Evolutionary conservation across 805 yeast genomes (phyloP).

Genomic region (Komagataella pastoris): DNA sequence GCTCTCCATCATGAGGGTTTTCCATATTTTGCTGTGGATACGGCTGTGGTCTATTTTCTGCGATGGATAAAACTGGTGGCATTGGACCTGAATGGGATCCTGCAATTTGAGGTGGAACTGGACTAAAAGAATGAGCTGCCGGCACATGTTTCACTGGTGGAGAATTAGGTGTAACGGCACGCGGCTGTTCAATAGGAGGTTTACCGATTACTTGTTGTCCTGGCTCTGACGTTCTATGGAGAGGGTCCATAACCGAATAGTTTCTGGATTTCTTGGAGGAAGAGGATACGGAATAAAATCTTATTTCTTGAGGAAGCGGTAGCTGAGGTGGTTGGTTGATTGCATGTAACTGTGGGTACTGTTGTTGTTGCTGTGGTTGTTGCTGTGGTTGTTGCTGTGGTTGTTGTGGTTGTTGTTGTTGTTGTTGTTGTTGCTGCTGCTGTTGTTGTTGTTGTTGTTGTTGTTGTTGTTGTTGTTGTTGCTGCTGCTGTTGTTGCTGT

Average conservation of each 20-base stretch:
- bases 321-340: slow-evolving; percentile 2
- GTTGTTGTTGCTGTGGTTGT: slow-evolving; percentile 4
- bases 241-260: slow-evolving; percentile 23
- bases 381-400: slow-evolving; percentile 5
- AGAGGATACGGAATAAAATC: slow-evolving; percentile 9
- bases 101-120: slow-evolving; percentile 1
- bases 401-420: slow-evolving; percentile 2
- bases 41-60: background rate
- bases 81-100: background rate
- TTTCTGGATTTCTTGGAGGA: slow-evolving; percentile 19
- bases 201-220: background rate
- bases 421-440: slow-evolving; percentile 4
- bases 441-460: slow-evolving; percentile 3
- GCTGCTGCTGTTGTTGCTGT: slow-evolving; percentile 2
- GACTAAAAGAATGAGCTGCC: background rate
- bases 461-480: slow-evolving; percentile 4
- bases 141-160: background rate
- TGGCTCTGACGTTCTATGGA: slow-evolving; percentile 6
- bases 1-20: background rate
- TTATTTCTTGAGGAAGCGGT: slow-evolving; percentile 11
- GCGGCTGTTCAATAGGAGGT: background rate
- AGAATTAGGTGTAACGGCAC: background rate
- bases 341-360: slow-evolving; percentile 2
- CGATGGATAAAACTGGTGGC: background rate
- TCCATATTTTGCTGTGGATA: background rate